Percentiles rank a stretch among this genome's conserved stretches.
Evolutionary conservation across 2,329 filamentous ascomycete genomes (phyloP).

Genomic region (Colletotrichum navitas): DNA sequence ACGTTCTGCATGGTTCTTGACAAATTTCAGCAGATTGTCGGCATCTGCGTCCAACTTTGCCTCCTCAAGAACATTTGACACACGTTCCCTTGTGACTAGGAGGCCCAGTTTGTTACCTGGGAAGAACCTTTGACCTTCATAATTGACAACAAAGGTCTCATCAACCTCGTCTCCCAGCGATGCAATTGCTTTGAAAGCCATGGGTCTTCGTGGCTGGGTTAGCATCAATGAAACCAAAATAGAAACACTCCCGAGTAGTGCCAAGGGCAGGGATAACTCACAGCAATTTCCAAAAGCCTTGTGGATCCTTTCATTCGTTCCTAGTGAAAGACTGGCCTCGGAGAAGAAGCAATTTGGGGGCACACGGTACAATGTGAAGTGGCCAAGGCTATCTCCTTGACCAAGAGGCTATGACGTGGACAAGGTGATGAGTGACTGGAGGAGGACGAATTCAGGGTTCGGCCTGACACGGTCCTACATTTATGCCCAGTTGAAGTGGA

Average conservation of each 20-base stretch:
- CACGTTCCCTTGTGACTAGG: neutral
- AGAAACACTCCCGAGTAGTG: neutral
- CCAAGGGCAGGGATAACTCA: neutral
- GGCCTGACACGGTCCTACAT: neutral
- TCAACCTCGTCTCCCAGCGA: neutral
- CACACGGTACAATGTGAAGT: neutral
- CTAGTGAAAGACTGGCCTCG: neutral
- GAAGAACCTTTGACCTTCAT: neutral
- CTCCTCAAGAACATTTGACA: neutral
- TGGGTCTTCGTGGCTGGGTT: neutral
- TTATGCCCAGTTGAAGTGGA: constrained; percentile 18
- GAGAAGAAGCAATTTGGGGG: neutral
- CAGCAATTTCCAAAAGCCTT: neutral
- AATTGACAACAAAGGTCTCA: neutral
- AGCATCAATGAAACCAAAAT: neutral
- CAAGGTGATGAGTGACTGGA: neutral
- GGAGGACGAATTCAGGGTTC: neutral
- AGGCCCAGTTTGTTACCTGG: neutral
- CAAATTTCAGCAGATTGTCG: neutral
- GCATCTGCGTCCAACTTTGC: neutral
- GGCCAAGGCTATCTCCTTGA: neutral
- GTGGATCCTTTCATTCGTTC: neutral
- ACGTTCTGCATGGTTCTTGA: neutral
- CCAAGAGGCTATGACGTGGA: neutral
- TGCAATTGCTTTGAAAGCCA: neutral